These are phyloP conservation scores for Punica granatum DNA, from an alignment of 345 rosid species.

Conservation along the genomic window DNA sequence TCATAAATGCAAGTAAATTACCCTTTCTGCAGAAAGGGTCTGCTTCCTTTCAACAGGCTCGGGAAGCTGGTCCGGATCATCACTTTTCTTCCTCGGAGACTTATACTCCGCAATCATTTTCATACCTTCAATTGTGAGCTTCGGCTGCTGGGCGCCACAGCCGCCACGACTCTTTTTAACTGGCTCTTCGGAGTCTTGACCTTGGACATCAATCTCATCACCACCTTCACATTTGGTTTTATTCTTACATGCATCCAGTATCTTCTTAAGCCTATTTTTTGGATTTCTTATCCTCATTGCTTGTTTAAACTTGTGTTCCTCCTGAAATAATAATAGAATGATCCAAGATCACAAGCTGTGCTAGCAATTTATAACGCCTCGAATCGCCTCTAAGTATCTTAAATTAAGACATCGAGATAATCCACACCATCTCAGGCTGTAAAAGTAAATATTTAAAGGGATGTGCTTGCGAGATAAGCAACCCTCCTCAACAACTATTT, in stretches of 20 bases:
- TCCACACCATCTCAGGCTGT: too few species aligned
- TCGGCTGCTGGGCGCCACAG: slow-evolving; percentile 92
- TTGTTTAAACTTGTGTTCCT: slow-evolving; percentile 89
- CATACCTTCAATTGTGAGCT: slow-evolving; percentile 90
- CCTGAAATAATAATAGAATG: slow-evolving; percentile 39
- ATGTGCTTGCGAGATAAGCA: background rate
- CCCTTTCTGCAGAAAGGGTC: slow-evolving; percentile 91
- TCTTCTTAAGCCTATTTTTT: slow-evolving; percentile 77
- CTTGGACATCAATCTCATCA: slow-evolving; percentile 62
- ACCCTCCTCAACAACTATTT: background rate
- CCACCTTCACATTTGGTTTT: slow-evolving; percentile 88
- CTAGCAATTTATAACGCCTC: too few species aligned
- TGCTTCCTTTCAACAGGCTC: slow-evolving; percentile 95
- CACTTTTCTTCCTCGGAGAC: slow-evolving; percentile 61
- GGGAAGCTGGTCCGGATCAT: slow-evolving; percentile 89
- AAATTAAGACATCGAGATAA: background rate
- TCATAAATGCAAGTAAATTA: slow-evolving; percentile 15
- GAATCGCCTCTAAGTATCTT: background rate
- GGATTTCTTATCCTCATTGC: slow-evolving; percentile 92
- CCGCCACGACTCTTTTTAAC: slow-evolving; percentile 81
- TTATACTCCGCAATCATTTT: slow-evolving; percentile 92
- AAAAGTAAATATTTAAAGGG: background rate
- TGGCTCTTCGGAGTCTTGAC: slow-evolving; percentile 64
- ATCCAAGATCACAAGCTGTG: background rate
- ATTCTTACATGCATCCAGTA: slow-evolving; percentile 83